Evolutionary conservation across 257 asterid genomes (phyloP).

Genomic region (Plantago elongata): DNA sequence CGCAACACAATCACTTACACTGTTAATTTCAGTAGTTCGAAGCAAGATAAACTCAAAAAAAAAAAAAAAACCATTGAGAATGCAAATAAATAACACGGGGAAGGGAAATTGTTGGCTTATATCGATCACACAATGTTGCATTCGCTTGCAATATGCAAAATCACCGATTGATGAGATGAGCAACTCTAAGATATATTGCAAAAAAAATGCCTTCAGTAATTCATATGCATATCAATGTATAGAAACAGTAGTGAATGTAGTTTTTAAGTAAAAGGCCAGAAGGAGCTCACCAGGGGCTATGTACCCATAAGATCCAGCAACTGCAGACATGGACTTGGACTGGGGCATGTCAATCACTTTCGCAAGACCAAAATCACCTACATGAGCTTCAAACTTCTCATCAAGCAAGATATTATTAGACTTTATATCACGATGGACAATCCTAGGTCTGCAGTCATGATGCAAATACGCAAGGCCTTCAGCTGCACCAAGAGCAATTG

Average conservation of each 20-base stretch:
- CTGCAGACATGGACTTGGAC: constrained; percentile 90
- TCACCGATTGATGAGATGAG: too few species aligned
- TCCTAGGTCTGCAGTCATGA: constrained; percentile 86
- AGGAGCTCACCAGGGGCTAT: constrained; percentile 82
- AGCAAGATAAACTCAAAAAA: too few species aligned
- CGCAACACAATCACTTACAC: neutral
- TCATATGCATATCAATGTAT: neutral
- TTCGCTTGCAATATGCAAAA: too few species aligned
- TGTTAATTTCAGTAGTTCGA: neutral
- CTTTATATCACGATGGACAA: constrained; percentile 85
- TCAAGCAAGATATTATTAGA: constrained; percentile 82
- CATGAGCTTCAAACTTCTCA: constrained; percentile 90
- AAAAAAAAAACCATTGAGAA: too few species aligned
- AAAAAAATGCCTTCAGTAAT: too few species aligned
- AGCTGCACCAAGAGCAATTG: constrained; percentile 80
- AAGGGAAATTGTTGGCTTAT: too few species aligned
- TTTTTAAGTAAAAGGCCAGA: neutral
- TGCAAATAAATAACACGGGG: too few species aligned
- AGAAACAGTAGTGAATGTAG: too few species aligned
- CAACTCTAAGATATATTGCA: too few species aligned
- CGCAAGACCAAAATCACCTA: constrained; percentile 94
- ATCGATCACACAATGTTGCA: too few species aligned
- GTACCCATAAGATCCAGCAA: constrained; percentile 96
- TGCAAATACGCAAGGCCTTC: constrained; percentile 87
- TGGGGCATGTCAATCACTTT: constrained; percentile 96